These are phyloP conservation scores for Domatiomyces globalis DNA, from an alignment of 2,329 filamentous ascomycete species.

Conservation along the genomic window DNA sequence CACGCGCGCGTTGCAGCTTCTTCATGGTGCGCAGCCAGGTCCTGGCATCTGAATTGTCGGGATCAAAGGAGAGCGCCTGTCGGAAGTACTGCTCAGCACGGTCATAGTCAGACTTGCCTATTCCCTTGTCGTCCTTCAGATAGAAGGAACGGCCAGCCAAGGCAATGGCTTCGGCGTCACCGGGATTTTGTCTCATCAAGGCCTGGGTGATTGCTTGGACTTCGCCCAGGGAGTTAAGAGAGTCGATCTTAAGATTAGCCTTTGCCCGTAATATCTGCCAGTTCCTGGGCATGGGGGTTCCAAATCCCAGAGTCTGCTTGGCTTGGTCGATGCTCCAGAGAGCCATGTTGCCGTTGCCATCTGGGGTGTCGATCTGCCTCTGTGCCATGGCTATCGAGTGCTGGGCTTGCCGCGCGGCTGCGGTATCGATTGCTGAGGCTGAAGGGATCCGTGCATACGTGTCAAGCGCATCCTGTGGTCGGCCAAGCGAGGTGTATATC, in stretches of 20 bases:
- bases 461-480: slow-evolving; percentile 71
- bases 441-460: slow-evolving; percentile 62
- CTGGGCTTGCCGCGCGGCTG: slow-evolving; percentile 54
- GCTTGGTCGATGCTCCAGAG: slow-evolving; percentile 84
- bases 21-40: slow-evolving; percentile 82
- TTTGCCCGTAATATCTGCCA: slow-evolving; percentile 90
- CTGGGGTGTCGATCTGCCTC: slow-evolving; percentile 58
- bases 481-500: slow-evolving; percentile 75
- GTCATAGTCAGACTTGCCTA: slow-evolving; percentile 33
- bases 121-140: slow-evolving; percentile 69
- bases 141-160: slow-evolving; percentile 79
- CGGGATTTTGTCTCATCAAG: slow-evolving; percentile 68
- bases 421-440: slow-evolving; percentile 72
- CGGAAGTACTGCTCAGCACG: slow-evolving; percentile 88
- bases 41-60: slow-evolving; percentile 76
- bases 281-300: slow-evolving; percentile 71
- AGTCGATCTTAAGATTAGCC: slow-evolving; percentile 84
- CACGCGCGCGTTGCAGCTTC: slow-evolving; percentile 84
- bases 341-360: slow-evolving; percentile 69
- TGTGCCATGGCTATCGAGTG: slow-evolving; percentile 68
- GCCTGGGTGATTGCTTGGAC: slow-evolving; percentile 86
- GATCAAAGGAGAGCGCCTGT: slow-evolving; percentile 77
- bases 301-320: slow-evolving; percentile 59
- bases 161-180: slow-evolving; percentile 87
- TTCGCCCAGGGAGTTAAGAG: slow-evolving; percentile 74